These are phyloP conservation scores for Ganoderma leucocontextum DNA, from an alignment of 1,284 basidiomycete genomes.

Conservation along the genomic window DNA sequence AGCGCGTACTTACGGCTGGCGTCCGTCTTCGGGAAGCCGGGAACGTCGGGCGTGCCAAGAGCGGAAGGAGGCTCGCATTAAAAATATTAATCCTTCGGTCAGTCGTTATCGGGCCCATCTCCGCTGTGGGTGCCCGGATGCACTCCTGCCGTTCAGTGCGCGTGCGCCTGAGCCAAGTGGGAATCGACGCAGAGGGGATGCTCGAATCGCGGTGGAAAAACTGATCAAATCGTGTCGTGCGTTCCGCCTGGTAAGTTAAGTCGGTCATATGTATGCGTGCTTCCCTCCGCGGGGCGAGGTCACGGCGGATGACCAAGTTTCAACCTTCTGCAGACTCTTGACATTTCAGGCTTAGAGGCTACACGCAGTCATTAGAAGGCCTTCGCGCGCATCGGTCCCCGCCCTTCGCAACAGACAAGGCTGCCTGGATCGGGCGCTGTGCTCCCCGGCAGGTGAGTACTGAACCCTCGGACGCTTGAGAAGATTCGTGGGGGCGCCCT, in stretches of 20 bases:
- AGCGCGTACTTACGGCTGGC: neutral
- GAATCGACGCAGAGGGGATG: neutral
- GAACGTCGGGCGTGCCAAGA: neutral
- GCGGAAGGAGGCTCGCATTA: neutral
- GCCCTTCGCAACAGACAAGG: conserved; percentile 26
- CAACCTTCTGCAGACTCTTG: conserved; percentile 13
- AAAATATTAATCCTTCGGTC: neutral
- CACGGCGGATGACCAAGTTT: conserved; percentile 6
- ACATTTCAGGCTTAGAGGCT: conserved; percentile 23
- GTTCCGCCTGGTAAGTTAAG: neutral
- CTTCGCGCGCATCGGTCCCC: neutral
- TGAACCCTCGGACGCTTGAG: conserved; percentile 17
- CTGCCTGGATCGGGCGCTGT: conserved; percentile 25
- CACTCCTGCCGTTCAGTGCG: neutral
- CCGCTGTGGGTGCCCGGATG: neutral
- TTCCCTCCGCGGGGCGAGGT: conserved; percentile 2
- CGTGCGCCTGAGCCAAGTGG: neutral
- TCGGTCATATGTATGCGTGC: neutral
- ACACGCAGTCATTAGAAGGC: conserved; percentile 14
- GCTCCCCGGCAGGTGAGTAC: conserved; percentile 19
- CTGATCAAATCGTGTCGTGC: too few species aligned
- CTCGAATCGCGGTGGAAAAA: neutral
- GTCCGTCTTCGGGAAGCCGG: conserved; percentile 8
- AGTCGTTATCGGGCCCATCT: conserved; percentile 11
- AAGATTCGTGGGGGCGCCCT: conserved; percentile 2